phyloP scores from a whole-genome alignment of 1,284 basidiomycete genomes.

The Clitocybe nebularis region DNA sequence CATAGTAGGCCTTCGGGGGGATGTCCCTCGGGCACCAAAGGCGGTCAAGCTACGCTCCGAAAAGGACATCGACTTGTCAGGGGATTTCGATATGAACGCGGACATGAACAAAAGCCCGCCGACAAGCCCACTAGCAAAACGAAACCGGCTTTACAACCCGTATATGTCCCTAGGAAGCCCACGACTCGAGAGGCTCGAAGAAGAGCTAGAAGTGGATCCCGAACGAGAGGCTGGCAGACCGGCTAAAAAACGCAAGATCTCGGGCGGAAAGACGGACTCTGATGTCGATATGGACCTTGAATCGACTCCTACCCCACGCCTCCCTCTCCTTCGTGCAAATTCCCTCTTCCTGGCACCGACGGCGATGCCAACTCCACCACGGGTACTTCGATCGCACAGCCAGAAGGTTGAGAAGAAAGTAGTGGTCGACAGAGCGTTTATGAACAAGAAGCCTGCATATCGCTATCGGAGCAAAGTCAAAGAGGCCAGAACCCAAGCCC shows the following conservation, averaged over 20 bases:
- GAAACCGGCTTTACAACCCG: slow-evolving; percentile 15
- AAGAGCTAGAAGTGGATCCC: slow-evolving; percentile 19
- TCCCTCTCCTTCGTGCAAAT: slow-evolving; percentile 8
- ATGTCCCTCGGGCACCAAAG: slow-evolving; percentile 25
- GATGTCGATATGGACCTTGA: slow-evolving; percentile 9
- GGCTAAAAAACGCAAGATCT: slow-evolving; percentile 22
- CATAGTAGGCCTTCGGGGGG: slow-evolving; percentile 44
- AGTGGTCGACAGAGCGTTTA: slow-evolving; percentile 24
- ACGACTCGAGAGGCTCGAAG: slow-evolving; percentile 25
- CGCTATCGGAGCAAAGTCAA: slow-evolving; percentile 18
- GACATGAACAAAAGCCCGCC: slow-evolving; percentile 21
- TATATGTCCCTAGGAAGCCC: slow-evolving; percentile 23
- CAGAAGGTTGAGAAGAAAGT: slow-evolving; percentile 20
- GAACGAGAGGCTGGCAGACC: slow-evolving; percentile 15
- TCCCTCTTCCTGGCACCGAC: slow-evolving; percentile 13
- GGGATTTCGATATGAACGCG: slow-evolving; percentile 12
- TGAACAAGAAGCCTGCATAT: slow-evolving; percentile 23
- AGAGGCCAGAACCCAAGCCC: slow-evolving; percentile 2
- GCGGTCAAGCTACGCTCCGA: slow-evolving; percentile 9
- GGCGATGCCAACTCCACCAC: slow-evolving; percentile 15
- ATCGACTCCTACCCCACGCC: slow-evolving; percentile 14
- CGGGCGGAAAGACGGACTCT: slow-evolving; percentile 7
- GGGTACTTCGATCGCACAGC: slow-evolving; percentile 32
- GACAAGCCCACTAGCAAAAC: slow-evolving; percentile 24
- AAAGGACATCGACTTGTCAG: slow-evolving; percentile 6